phyloP scores from a whole-genome alignment of 2,329 filamentous ascomycete genomes.

The Bisporella sp. region DNA sequence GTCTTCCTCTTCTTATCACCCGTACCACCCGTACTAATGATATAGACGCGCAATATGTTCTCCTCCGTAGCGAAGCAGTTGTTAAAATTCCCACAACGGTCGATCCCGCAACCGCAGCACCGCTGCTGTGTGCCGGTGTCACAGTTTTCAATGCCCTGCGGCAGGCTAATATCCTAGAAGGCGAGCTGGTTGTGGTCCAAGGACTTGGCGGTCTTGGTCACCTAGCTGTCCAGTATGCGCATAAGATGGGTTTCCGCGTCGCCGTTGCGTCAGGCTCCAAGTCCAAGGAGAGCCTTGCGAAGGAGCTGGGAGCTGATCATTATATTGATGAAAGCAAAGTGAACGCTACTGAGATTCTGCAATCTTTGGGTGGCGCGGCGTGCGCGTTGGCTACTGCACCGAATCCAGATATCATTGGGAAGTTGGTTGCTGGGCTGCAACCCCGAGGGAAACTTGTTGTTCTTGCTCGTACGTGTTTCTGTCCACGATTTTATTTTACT shows the following conservation, averaged over 20 bases:
- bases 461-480: constrained; percentile 58
- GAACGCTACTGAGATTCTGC: constrained; percentile 22
- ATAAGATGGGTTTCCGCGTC: constrained; percentile 56
- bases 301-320: constrained; percentile 50
- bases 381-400: constrained; percentile 25
- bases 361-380: constrained; percentile 9
- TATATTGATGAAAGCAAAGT: constrained; percentile 47
- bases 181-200: constrained; percentile 33
- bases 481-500: constrained; percentile 23
- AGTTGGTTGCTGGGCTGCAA: constrained; percentile 53
- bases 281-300: constrained; percentile 56
- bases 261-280: constrained; percentile 52
- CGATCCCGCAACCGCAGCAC: constrained; percentile 33
- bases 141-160: constrained; percentile 32
- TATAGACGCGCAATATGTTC: constrained; percentile 40
- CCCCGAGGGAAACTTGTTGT: constrained; percentile 51
- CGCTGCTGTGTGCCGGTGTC: constrained; percentile 40
- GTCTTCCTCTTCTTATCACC: too few species aligned
- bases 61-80: constrained; percentile 33
- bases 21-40: constrained; percentile 16
- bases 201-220: constrained; percentile 57
- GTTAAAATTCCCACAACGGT: constrained; percentile 31
- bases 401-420: constrained; percentile 48
- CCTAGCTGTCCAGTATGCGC: constrained; percentile 55
- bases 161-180: constrained; percentile 24